Evolutionary conservation across 1,139 yeast species (phyloP), one percentile per base, ranked within the genome.

Genomic region (Geotrichum bryndzae): DNA sequence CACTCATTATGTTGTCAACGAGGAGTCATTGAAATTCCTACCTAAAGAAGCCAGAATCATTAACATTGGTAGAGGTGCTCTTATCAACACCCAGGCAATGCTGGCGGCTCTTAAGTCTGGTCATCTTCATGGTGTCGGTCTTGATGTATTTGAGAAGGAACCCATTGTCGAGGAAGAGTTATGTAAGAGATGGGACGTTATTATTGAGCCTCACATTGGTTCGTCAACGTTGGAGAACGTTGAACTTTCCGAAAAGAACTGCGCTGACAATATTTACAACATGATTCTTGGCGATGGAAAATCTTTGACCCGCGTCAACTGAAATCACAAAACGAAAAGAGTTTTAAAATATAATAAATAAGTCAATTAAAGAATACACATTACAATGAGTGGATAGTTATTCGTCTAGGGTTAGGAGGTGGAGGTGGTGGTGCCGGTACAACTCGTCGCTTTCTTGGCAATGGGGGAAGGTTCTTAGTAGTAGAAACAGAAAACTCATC

Each of bases 131-230:
- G 66, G 69, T 29, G 77, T 69, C 7, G 77, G 74, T 22, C 74
- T 91, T 52, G 97, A 91, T 72, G 97, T 91, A 45, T 88, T 87
- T 73, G 88, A 85, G 68, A 73, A 81, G 50, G 97, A 90, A 73
- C 92, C 92, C 3, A 61, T 65, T 0, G 80, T 87, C n/a, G 81
- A 83, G 66, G 79, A 80, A 18, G 84, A 77, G 41, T 79, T 87
- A 57, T 68, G 82, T 35, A 75, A 76, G 15, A 79, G 95, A 68
- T 80, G 84, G 70, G 90, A 61, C 31, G 59, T 58, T 25, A 53
- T 58, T 53, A 6, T 61, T 6, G 35, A 45, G 29, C 61, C 61
- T 5, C 59, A 61, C 29, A 53, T 46, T 38, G 59, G 59, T 4
- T 61, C 63, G 18, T 48, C 61, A 6, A 55, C 61, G 3, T 29